These are phyloP conservation scores for Ceratobasidium sp. DNA, from an alignment of 1,284 basidiomycete species.

Conservation along the genomic window DNA sequence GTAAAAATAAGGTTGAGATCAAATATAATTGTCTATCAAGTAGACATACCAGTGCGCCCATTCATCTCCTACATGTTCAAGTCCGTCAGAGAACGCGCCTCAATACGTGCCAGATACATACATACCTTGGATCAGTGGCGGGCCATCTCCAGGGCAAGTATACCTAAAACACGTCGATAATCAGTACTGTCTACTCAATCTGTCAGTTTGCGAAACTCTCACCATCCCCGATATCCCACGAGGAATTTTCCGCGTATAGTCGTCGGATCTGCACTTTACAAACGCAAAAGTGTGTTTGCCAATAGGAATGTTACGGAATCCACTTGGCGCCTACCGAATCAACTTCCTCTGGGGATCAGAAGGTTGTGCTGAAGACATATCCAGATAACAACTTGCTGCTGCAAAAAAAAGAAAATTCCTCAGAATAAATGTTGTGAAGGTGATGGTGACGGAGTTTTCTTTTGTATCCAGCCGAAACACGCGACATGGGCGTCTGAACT, in stretches of 20 bases:
- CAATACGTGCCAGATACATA: conserved; percentile 72
- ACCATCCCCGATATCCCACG: conserved; percentile 87
- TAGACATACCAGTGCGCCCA: conserved; percentile 31
- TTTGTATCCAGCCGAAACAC: too few relatives aligned
- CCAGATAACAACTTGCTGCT: too few relatives aligned
- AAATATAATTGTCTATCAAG: conserved; percentile 70
- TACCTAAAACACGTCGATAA: conserved; percentile 61
- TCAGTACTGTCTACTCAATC: neutral
- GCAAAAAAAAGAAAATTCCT: too few relatives aligned
- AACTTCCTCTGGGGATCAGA: conserved; percentile 23
- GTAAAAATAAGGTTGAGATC: conserved; percentile 70
- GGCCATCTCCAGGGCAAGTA: conserved; percentile 73
- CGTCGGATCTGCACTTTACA: conserved; percentile 60
- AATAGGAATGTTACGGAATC: neutral
- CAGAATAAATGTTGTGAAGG: too few relatives aligned
- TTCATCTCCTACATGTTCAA: conserved; percentile 5
- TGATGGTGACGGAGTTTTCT: too few relatives aligned
- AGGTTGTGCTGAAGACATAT: conserved; percentile 35
- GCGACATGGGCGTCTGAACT: too few relatives aligned
- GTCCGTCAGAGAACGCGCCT: neutral
- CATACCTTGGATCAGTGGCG: conserved; percentile 71
- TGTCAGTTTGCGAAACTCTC: conserved; percentile 50
- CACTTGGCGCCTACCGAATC: neutral
- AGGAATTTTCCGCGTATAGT: conserved; percentile 79
- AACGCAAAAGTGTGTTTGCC: too few relatives aligned